Conservation (phyloP, 1,284 basidiomycete genomes). For the Pascua guehoae region DNA sequence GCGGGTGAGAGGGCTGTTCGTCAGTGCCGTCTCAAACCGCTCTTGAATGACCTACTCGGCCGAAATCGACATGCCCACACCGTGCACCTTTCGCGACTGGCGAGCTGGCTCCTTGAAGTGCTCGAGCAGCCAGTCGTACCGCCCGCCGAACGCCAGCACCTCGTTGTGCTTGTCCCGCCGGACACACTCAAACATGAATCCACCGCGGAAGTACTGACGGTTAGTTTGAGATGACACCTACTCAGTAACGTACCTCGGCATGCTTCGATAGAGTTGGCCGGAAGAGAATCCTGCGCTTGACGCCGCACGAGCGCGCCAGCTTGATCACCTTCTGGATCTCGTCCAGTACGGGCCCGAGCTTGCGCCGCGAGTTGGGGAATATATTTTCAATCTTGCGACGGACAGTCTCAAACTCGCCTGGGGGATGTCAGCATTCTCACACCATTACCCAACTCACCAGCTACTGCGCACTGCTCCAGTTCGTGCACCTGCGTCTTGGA, state of each 20-base stretch:
- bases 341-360: constrained; percentile 45
- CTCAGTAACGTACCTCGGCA: constrained; percentile 34
- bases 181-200: constrained; percentile 55
- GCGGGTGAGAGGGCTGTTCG: constrained; percentile 49
- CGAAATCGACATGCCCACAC: constrained; percentile 55
- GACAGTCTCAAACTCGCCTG: constrained; percentile 36
- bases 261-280: constrained; percentile 47
- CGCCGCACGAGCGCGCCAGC: constrained; percentile 50
- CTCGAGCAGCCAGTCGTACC: constrained; percentile 54
- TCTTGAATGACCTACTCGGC: constrained; percentile 42
- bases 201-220: constrained; percentile 52
- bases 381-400: constrained; percentile 26
- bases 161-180: constrained; percentile 51
- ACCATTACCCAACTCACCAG: constrained; percentile 50
- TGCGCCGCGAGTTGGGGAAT: constrained; percentile 24
- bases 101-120: constrained; percentile 50
- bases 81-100: constrained; percentile 44
- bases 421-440: neutral
- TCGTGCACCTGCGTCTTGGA: constrained; percentile 34
- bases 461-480: constrained; percentile 62
- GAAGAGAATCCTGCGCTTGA: constrained; percentile 51
- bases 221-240: constrained; percentile 5
- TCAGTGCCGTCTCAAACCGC: neutral
- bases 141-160: constrained; percentile 52
- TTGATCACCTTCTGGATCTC: constrained; percentile 49